Percentiles rank a stretch among this genome's conserved stretches.
Conservation (phyloP, 2,329 filamentous ascomycete species). For the Mollisia scopiformis region DNA sequence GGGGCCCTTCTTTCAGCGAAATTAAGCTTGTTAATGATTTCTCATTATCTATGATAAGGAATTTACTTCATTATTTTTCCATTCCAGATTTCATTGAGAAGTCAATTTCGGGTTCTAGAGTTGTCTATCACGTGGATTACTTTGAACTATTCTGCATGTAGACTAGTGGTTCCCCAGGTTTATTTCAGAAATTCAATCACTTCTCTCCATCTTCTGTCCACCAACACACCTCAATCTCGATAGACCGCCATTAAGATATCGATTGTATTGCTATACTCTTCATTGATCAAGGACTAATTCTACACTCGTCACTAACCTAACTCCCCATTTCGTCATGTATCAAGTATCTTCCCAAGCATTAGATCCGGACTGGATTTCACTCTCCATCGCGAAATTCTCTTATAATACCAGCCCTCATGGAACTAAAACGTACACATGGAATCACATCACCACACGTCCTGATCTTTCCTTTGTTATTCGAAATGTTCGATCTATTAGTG, state of each 20-base stretch:
- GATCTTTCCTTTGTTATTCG: constrained; percentile 34
- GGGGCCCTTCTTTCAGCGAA: too few species aligned
- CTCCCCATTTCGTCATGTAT: constrained; percentile 21
- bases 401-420: constrained; percentile 27
- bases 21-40: too few species aligned
- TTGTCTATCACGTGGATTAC: too few species aligned
- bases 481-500: constrained; percentile 23
- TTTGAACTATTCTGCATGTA: neutral
- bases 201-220: neutral
- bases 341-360: constrained; percentile 23
- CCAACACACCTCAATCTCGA: neutral
- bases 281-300: neutral
- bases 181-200: neutral
- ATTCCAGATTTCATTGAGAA: too few species aligned
- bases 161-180: neutral
- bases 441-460: constrained; percentile 31
- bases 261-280: neutral
- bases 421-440: constrained; percentile 31
- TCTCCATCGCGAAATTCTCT: constrained; percentile 37
- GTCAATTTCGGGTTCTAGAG: too few species aligned
- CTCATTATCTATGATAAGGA: too few species aligned
- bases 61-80: too few species aligned
- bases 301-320: constrained; percentile 1
- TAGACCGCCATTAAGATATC: neutral
- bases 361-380: constrained; percentile 20